A percentile compares a stretch with the other conserved stretches of the same genome.
These are phyloP conservation scores for Solanum corneliomulleri DNA, from an alignment of 257 asterid genomes.

Conservation along the genomic window DNA sequence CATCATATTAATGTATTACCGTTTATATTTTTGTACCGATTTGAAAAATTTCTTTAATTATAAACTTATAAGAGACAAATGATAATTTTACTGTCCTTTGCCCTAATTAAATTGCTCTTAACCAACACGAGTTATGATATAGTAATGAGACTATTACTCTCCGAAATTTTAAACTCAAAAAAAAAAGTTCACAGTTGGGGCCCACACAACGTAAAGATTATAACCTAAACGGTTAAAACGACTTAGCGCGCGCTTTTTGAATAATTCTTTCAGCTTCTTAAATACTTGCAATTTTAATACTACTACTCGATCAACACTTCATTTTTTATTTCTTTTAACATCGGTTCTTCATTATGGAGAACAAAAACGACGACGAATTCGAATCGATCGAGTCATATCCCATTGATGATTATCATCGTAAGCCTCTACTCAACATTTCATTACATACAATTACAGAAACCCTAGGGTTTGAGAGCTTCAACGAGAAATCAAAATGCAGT, in stretches of 20 bases:
- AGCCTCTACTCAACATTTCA: not conserved
- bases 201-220: not conserved
- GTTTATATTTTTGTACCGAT: too few species aligned
- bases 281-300: not conserved
- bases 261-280: not conserved
- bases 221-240: not conserved
- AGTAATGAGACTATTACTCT: too few species aligned
- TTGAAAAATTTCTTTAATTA: too few species aligned
- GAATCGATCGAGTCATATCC: not conserved
- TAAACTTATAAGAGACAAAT: too few species aligned
- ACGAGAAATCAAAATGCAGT: not conserved
- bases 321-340: not conserved
- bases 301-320: not conserved
- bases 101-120: not conserved
- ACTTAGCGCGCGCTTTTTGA: not conserved
- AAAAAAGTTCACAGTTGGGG: not conserved
- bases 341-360: not conserved
- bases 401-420: not conserved
- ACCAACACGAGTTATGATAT: too few species aligned
- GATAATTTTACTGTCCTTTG: too few species aligned
- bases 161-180: too few species aligned
- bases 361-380: not conserved
- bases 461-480: conserved; percentile 8
- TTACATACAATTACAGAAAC: not conserved
- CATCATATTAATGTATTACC: too few species aligned